phyloP scores from a whole-genome alignment of 257 asterid species.

The Solanum habrochaites region DNA sequence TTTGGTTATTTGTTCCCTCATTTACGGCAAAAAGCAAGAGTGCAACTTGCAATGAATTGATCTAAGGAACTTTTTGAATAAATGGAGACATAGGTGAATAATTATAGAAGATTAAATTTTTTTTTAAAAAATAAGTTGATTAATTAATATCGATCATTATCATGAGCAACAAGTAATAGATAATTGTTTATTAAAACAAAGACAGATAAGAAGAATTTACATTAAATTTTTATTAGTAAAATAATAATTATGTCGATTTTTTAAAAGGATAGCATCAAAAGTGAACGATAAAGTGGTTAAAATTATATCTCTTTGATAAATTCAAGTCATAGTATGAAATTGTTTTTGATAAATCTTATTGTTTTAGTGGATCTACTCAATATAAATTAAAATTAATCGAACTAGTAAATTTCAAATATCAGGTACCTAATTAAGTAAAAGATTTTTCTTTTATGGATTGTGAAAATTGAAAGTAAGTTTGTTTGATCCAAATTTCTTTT shows the following conservation, averaged over 20 bases:
- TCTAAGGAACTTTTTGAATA: neutral
- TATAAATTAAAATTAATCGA: no score
- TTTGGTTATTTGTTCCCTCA: constrained; percentile 22
- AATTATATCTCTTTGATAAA: neutral
- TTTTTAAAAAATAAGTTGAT: no score
- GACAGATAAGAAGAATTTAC: no score
- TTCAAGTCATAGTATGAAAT: neutral
- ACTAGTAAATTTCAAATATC: no score
- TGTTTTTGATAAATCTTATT: no score
- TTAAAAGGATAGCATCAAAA: no score
- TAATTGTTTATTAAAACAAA: no score
- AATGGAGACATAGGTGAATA: neutral
- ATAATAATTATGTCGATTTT: no score
- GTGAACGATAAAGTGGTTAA: neutral
- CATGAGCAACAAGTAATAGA: no score
- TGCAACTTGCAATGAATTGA: constrained; percentile 1
- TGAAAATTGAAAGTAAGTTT: neutral
- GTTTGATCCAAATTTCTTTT: neutral
- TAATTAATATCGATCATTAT: no score
- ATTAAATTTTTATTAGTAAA: no score
- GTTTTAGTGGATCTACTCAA: neutral
- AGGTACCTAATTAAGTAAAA: neutral
- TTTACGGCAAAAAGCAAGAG: neutral
- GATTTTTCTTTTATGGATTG: neutral
- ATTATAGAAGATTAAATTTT: neutral